These are phyloP conservation scores for Ambrosia hybrid DNA, from an alignment of 140 eudicot genomes.

Conservation along the genomic window DNA sequence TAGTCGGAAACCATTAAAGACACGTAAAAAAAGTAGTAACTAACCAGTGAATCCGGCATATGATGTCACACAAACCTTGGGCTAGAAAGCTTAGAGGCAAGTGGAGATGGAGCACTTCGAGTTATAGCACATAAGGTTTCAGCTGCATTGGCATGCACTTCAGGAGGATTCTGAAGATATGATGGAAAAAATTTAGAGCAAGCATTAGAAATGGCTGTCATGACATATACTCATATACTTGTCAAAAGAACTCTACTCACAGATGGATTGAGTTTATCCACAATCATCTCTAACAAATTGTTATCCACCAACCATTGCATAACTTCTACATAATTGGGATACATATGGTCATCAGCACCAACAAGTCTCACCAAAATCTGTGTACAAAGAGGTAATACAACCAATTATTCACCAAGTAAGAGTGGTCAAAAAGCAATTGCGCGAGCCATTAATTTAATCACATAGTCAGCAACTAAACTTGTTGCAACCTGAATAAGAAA, in stretches of 20 bases:
- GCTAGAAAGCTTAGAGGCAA: conserved; percentile 79
- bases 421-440: conserved; percentile 21
- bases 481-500: conserved; percentile 3
- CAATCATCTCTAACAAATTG: conserved; percentile 91
- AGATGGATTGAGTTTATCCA: conserved; percentile 79
- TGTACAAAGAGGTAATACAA: conserved; percentile 18
- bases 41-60: conserved; percentile 1
- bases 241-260: conserved; percentile 46
- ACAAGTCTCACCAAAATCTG: conserved; percentile 94
- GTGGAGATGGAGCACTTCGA: conserved; percentile 75
- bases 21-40: not conserved
- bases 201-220: not conserved
- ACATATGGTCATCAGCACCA: conserved; percentile 84
- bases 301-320: conserved; percentile 93
- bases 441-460: conserved; percentile 6
- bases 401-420: conserved; percentile 2
- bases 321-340: conserved; percentile 75
- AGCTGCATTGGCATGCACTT: conserved; percentile 95
- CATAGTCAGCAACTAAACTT: not conserved
- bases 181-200: not conserved
- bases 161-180: conserved; percentile 67
- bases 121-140: conserved; percentile 92
- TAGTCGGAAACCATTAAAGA: conserved; percentile 5
- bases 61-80: conserved; percentile 57
- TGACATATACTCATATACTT: not conserved